Base-by-base conservation (phyloP, 169 alveolate genomes). In the Plasmodium ovale region DNA sequence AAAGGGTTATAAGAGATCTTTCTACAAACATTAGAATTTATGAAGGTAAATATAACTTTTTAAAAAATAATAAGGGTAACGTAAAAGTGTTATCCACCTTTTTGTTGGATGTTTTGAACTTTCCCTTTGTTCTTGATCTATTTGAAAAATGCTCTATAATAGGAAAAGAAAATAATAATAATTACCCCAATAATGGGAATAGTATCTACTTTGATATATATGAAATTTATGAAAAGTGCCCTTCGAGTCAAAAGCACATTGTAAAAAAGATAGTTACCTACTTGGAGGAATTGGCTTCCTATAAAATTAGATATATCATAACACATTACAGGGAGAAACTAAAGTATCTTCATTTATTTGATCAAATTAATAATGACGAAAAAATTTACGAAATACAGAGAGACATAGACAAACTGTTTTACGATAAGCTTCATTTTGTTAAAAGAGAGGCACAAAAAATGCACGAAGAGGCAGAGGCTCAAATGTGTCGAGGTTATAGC, bases 21-120 rank as follows among this genome's bases (percentile, higher is more conserved):
- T 5, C 47, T 39, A 74, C 88, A 37, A 60, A 33, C 51, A 74
- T 74, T 27, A 33, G 60, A 74, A 62, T 74, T 33, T 62, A 74
- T 60, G 88, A 74, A 74, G 47, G 31, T 21, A 73, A 73, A 19
- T 73, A 73, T 29, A 56, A 73, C n/a, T 73, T 35, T 73, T 27
- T 73, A 49, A 9, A 19, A 67, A 51, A 62, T 42, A 74, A 74
- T 60, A 74, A 62, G 39, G 88, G 88, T 21, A 74, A 74, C 73
- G 44, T 74, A 6, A 59, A 74, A 39, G 54, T 74, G 33, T 23
- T 60, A 58, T 25, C 88, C 21, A 47, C 21, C 25, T 35, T 74
- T 51, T 29, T 73, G 21, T 12, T 74, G 27, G 88, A 74, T 1
- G 29, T n/a, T 42, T 31, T 74, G 16, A 62, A 49, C 33, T 27